Percentiles rank a stretch among this genome's conserved stretches.
phyloP scores from a whole-genome alignment of 306 rosid genomes.

The Acacia melanoxylon region DNA sequence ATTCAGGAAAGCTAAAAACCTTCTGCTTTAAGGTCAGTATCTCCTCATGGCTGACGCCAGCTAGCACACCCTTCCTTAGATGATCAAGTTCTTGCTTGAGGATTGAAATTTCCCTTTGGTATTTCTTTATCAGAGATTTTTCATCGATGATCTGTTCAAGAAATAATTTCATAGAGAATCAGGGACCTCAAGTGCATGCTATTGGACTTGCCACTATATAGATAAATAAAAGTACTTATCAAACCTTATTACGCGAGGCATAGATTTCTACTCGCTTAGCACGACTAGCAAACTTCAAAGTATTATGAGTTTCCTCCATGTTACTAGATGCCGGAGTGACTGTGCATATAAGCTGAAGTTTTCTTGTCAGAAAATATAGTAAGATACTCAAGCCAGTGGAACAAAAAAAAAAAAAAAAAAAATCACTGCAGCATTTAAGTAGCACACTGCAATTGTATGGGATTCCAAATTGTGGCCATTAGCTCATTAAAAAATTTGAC shows the following conservation, averaged over 20 bases:
- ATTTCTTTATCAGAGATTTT: constrained; percentile 94
- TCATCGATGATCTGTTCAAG: constrained; percentile 86
- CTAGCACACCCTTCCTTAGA: constrained; percentile 76
- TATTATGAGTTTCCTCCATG: constrained; percentile 99
- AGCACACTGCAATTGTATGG: constrained; percentile 4
- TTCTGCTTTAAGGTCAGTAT: constrained; percentile 79
- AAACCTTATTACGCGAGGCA: constrained; percentile 95
- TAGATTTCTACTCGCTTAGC: constrained; percentile 97
- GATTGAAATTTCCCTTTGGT: constrained; percentile 90
- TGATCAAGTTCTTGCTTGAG: constrained; percentile 98
- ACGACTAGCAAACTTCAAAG: constrained; percentile 98
- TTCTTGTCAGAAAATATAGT: too few relatives aligned
- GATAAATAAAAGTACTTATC: constrained; percentile 22
- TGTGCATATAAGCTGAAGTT: constrained; percentile 93
- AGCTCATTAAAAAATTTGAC: background rate
- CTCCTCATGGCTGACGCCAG: constrained; percentile 91
- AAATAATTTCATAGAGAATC: constrained; percentile 29
- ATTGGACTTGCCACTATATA: constrained; percentile 14
- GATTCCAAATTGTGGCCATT: constrained; percentile 16
- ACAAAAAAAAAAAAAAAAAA: constrained; percentile 17
- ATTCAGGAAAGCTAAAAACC: constrained; percentile 49
- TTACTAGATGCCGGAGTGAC: constrained; percentile 99
- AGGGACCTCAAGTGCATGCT: constrained; percentile 24
- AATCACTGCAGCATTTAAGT: background rate
- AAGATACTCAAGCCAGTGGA: too few relatives aligned